phyloP scores from a whole-genome alignment of 352 stramenopile species.

The Globisporangium nodosum region DNA sequence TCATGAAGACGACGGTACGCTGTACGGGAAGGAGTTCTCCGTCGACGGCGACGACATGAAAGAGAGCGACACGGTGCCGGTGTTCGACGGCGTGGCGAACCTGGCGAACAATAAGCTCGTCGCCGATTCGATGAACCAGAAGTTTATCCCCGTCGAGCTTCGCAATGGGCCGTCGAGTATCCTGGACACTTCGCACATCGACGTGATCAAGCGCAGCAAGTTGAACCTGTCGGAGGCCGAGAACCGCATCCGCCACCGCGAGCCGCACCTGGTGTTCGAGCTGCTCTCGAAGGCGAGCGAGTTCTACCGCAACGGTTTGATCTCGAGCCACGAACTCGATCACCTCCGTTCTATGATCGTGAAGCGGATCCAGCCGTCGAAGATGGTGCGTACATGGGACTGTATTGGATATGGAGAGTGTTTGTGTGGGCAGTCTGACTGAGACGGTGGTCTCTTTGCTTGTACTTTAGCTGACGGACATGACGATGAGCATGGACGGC shows the following conservation, averaged over 20 bases:
- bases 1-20: slow-evolving; percentile 73
- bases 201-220: slow-evolving; percentile 81
- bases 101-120: slow-evolving; percentile 71
- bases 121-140: slow-evolving; percentile 78
- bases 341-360: slow-evolving; percentile 72
- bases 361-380: slow-evolving; percentile 72
- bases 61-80: slow-evolving; percentile 46
- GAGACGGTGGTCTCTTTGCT: neutral
- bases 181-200: slow-evolving; percentile 67
- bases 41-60: slow-evolving; percentile 36
- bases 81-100: slow-evolving; percentile 50
- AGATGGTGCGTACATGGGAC: slow-evolving; percentile 45
- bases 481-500: slow-evolving; percentile 79
- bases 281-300: slow-evolving; percentile 77
- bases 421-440: neutral
- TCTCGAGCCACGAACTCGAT: slow-evolving; percentile 78
- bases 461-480: slow-evolving; percentile 56
- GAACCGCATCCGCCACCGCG: slow-evolving; percentile 77
- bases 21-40: slow-evolving; percentile 80
- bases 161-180: slow-evolving; percentile 51
- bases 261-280: slow-evolving; percentile 80
- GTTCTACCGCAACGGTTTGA: slow-evolving; percentile 77
- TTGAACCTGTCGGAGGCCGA: slow-evolving; percentile 73
- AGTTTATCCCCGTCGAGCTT: slow-evolving; percentile 67
- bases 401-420: neutral